A percentile compares a stretch with the other conserved stretches of the same genome.
phyloP scores from a whole-genome alignment of 2,329 filamentous ascomycete species.

The Neopestalotiopsis sp. region DNA sequence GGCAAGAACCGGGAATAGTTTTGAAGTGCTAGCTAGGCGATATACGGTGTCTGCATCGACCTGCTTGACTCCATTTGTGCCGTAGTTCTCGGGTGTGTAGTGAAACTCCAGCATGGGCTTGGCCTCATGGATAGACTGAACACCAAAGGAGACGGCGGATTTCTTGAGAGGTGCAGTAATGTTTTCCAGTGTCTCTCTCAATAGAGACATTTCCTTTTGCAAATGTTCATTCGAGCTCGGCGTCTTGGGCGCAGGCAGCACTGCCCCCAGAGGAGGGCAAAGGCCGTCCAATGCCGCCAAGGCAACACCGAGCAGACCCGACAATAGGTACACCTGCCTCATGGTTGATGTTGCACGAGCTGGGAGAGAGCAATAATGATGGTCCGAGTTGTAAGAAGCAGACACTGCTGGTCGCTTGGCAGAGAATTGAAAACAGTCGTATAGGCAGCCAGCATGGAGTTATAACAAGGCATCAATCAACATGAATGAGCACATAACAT shows the following conservation, averaged over 20 bases:
- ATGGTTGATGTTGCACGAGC: not conserved
- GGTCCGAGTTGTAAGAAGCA: not conserved
- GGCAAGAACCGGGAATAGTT: slow-evolving; percentile 7
- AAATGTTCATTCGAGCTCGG: slow-evolving; percentile 4
- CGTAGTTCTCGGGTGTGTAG: slow-evolving; percentile 29
- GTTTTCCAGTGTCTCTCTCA: slow-evolving; percentile 4
- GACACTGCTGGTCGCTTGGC: not conserved
- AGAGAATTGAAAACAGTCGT: not conserved
- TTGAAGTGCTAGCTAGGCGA: slow-evolving; percentile 14
- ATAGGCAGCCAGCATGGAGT: not conserved
- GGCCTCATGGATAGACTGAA: slow-evolving; percentile 32
- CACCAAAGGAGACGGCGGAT: slow-evolving; percentile 40
- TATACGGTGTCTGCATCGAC: slow-evolving; percentile 13
- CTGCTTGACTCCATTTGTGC: slow-evolving; percentile 13
- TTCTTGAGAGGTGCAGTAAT: slow-evolving; percentile 26
- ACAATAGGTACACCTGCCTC: not conserved
- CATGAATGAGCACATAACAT: not conserved
- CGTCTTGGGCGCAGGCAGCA: slow-evolving; percentile 6
- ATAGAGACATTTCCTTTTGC: not conserved
- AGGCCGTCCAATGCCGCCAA: slow-evolving; percentile 5
- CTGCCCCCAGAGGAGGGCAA: slow-evolving; percentile 8
- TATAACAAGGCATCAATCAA: not conserved
- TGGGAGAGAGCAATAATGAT: not conserved
- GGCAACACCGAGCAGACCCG: not conserved
- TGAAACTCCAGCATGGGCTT: slow-evolving; percentile 34